phyloP scores from a whole-genome alignment of 1,284 basidiomycete species.

The Pyrrhoderma lamaoense region DNA sequence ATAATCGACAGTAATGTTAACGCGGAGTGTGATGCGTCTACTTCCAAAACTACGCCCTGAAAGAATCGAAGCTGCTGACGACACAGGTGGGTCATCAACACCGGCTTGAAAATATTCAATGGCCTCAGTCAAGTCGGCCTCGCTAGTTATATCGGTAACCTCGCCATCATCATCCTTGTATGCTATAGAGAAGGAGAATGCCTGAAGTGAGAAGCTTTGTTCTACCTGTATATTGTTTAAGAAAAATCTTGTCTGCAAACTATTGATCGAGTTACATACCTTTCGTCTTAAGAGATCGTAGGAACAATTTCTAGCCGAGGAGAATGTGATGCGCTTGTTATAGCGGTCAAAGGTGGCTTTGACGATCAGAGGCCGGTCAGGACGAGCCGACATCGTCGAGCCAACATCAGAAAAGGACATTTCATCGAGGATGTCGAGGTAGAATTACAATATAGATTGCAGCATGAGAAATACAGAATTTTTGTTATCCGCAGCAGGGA shows the following conservation, averaged over 20 bases:
- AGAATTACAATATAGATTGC: neutral
- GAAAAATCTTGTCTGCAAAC: neutral
- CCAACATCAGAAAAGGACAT: constrained; percentile 16
- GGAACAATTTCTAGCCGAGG: constrained; percentile 67
- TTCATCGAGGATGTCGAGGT: neutral
- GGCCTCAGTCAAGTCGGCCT: constrained; percentile 75
- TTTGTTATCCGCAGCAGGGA: neutral
- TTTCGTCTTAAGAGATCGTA: constrained; percentile 63
- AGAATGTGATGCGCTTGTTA: constrained; percentile 70
- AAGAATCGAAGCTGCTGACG: constrained; percentile 65
- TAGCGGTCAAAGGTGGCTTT: constrained; percentile 73
- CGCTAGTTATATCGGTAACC: constrained; percentile 56
- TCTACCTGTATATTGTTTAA: constrained; percentile 49
- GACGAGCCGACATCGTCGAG: constrained; percentile 27
- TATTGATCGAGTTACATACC: constrained; percentile 36
- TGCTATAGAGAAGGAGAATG: constrained; percentile 60
- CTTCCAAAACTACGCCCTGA: constrained; percentile 62
- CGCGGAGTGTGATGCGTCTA: constrained; percentile 65
- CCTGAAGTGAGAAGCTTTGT: constrained; percentile 72
- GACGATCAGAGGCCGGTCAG: constrained; percentile 63
- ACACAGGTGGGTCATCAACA: constrained; percentile 56
- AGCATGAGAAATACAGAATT: neutral
- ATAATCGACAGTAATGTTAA: constrained; percentile 76
- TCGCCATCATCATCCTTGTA: constrained; percentile 88
- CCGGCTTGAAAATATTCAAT: constrained; percentile 77